Base-by-base conservation (phyloP, 305 asterid species). In the Ilex paraguariensis region DNA sequence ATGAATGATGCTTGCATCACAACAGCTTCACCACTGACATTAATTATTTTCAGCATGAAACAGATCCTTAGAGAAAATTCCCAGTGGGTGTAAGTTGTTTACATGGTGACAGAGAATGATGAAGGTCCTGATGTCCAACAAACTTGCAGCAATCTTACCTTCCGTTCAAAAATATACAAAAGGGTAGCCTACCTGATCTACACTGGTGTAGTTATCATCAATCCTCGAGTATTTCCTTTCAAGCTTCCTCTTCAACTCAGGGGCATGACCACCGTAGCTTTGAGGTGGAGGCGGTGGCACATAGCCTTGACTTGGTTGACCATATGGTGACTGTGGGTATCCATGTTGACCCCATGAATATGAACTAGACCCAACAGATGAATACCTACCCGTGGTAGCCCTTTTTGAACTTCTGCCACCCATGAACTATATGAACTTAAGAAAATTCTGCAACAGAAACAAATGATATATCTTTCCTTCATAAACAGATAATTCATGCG, bases 151-250 rank as follows among this genome's bases (percentile, higher is more conserved):
- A 31, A 42, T 56, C 51, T 55, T 57, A 17, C 48, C 11, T 65
- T 3, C 31, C n/a, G 11, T 56, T 31, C 15, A 55, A 31, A 14
- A 56, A 36, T 10, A 57, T 54, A 30, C 15, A 28, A 15, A 62
- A 58, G 60, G 55, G 31, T 52, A 61, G 36, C 65, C 32, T 69
- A 91, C 98, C 95, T 92, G 94, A 17, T 84, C 97, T 66, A 92
- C 59, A 63, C 78, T 79, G 75, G 17, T 63, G 80, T 75, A 92
- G 65, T 85, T 78, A 76, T 92, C 97, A 66, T 90, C 91, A 51
- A 92, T 92, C 82, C 77, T 85, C 3, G 97, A 84, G 65, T 31
- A 92, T 72, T 90, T 92, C 81, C 91, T 85, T 79, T 87, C 97
- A 70, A 87, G 60, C 63, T 71, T 81, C 74, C 75, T 84, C 77